phyloP scores from a whole-genome alignment of 75 land plant species.

The Gnetum montanum region DNA sequence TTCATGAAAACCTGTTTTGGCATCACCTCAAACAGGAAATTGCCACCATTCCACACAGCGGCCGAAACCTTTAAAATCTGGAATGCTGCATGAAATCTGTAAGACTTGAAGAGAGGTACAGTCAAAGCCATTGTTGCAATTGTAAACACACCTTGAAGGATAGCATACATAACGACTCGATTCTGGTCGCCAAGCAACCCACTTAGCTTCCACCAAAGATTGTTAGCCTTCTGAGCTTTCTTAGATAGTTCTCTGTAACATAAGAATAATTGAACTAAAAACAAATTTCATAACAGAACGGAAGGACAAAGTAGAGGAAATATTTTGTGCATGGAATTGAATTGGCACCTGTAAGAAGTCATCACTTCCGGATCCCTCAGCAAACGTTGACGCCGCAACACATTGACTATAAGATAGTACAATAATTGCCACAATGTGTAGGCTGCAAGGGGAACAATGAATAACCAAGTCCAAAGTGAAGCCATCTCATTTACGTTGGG shows the following conservation, averaged over 20 bases:
- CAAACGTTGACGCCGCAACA: constrained; percentile 71
- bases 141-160: constrained; percentile 74
- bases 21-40: constrained; percentile 83
- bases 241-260: constrained; percentile 85
- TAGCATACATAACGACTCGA: constrained; percentile 68
- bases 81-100: constrained; percentile 57
- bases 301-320: neutral
- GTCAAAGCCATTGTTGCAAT: constrained; percentile 84
- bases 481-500: constrained; percentile 57
- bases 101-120: constrained; percentile 81
- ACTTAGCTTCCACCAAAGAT: constrained; percentile 88
- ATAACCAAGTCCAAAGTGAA: constrained; percentile 77
- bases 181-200: constrained; percentile 85
- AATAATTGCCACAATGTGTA: constrained; percentile 89
- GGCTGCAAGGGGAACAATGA: constrained; percentile 70
- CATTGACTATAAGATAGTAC: constrained; percentile 83
- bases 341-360: constrained; percentile 83
- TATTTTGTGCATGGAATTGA: neutral
- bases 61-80: constrained; percentile 83
- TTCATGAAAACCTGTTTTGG: constrained; percentile 74
- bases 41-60: constrained; percentile 89
- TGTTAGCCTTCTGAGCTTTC: constrained; percentile 90
- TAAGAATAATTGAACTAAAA: neutral
- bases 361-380: constrained; percentile 92
- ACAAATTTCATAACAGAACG: neutral